Base-by-base conservation (phyloP, 2,329 filamentous ascomycete genomes). In the Claviceps spartinae region DNA sequence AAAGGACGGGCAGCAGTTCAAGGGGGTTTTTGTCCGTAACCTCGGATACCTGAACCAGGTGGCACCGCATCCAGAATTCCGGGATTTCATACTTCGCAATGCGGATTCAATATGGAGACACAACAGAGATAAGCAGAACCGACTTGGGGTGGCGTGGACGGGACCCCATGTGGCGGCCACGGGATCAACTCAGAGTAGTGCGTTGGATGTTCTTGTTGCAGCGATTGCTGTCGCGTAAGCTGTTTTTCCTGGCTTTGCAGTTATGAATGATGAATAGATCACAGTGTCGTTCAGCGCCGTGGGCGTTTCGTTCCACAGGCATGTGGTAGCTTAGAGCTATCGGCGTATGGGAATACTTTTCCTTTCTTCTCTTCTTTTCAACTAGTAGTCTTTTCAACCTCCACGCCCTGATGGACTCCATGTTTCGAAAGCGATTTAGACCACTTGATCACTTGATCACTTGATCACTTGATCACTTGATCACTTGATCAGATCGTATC, bases 11-110 rank as follows among this genome's bases (percentile, higher is more conserved):
- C 72, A 77, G 37, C 80, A 85, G 60, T 88, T 88, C 73, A 88
- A 88, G 65, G 85, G 85, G 3, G 71, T 87, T 38, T 86, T 87
- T 56, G 72, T 78, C 16, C 74, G 82, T 20, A 85, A 85, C 60
- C 67, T 88, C 20, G 71, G 73, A 37, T 74, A 77, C 51, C 65
- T 88, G 37, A 70, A 83, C 22, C 60, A 66, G 1, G 75, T 65
- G 2, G 73, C 72, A 1, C 76, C 77, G 0, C 67, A 75, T 40
- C 62, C 69, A 3, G 62, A 63, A 9, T 83, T 81, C 60, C 67
- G 65, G 13, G 61, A 67, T 2, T 81, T 82, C 52, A 76, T 88
- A 52, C 63, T 73, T 47, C 68, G 64, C 30, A 87, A 85, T 53
- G 84, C 83, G 9, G 69, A 83, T 55, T 76, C 75, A 45, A 80